Evolutionary conservation across 495 filamentous ascomycete genomes (phyloP), one percentile per base, ranked within the genome.

Genomic region (Hypoxylon trugodes): DNA sequence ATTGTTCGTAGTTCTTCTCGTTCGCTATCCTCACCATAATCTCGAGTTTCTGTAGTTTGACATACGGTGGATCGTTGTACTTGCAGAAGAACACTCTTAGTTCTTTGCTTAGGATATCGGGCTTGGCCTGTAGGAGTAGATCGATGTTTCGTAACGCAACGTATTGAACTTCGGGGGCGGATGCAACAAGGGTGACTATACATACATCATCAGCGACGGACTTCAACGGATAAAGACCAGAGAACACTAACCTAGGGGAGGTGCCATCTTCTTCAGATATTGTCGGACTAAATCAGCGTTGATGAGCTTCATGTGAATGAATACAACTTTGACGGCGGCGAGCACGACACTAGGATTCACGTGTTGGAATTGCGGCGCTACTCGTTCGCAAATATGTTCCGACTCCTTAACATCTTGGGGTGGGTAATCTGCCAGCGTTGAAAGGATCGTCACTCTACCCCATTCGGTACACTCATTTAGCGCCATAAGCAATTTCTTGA

Each of bases 21-120:
- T 96, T 98, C 43, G 95, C 93, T 86, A 98, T 98, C 75, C 96
- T 89, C 12, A 98, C 93, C 95, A 98, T 98, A 55, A 98, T 98
- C 69, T 98, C 95, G 40, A 98, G 86, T 61, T 98, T 98, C 74
- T 97, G 88, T 25, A 98, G 86, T 73, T 98, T 98, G 75, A 98
- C 89, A 70, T 98, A 98, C 12, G 91, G 92, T 1, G 95, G 95
- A 70, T 98, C 95, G 73, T 98, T 97, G 79, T 98, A 98, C 79
- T 98, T 98, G 88, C 95, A 98, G 79, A 98, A 98, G 80, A 98
- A 98, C 1, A 98, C 95, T 42, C 95, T 87, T 47, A 98, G 87
- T 76, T 98, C 95, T 73, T 98, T 98, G 78, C 90, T 95, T 1
- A 98, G 81, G 45, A 98, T 97, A 70, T 96, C 93, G 1, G 95